These are phyloP conservation scores for Phialocephala subalpina DNA, from an alignment of 2,329 filamentous ascomycete genomes.

Conservation along the genomic window DNA sequence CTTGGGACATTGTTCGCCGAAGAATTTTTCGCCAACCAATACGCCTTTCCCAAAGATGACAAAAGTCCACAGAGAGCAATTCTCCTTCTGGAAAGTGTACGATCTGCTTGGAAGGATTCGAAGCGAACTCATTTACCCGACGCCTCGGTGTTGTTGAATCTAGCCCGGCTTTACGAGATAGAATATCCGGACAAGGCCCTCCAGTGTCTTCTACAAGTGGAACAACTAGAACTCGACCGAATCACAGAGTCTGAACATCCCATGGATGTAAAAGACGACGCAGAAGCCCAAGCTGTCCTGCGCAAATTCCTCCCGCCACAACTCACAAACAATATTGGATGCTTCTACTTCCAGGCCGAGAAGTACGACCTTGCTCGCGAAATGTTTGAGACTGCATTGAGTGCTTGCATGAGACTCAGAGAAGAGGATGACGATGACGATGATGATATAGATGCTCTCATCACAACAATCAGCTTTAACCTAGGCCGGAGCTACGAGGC, in stretches of 20 bases:
- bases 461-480: conserved; percentile 97
- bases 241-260: conserved; percentile 75
- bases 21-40: conserved; percentile 85
- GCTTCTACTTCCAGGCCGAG: conserved; percentile 90
- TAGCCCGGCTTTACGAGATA: conserved; percentile 88
- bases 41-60: conserved; percentile 79
- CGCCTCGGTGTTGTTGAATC: conserved; percentile 86
- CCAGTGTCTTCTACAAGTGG: conserved; percentile 90
- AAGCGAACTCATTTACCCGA: conserved; percentile 86
- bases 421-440: conserved; percentile 80
- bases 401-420: conserved; percentile 83
- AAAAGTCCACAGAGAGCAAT: conserved; percentile 90
- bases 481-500: conserved; percentile 93
- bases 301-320: conserved; percentile 87
- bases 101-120: conserved; percentile 89
- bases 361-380: conserved; percentile 82
- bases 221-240: conserved; percentile 85
- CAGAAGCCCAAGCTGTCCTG: conserved; percentile 65
- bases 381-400: conserved; percentile 90
- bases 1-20: conserved; percentile 93
- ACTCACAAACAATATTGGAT: conserved; percentile 95
- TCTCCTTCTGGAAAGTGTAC: conserved; percentile 82
- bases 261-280: conserved; percentile 65
- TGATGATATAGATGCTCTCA: conserved; percentile 76
- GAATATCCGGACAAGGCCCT: conserved; percentile 90